Evolutionary conservation across 768 basidiomycete species (phyloP), one percentile per base, ranked within the genome.

Genomic region (Floccularia luteovirens): DNA sequence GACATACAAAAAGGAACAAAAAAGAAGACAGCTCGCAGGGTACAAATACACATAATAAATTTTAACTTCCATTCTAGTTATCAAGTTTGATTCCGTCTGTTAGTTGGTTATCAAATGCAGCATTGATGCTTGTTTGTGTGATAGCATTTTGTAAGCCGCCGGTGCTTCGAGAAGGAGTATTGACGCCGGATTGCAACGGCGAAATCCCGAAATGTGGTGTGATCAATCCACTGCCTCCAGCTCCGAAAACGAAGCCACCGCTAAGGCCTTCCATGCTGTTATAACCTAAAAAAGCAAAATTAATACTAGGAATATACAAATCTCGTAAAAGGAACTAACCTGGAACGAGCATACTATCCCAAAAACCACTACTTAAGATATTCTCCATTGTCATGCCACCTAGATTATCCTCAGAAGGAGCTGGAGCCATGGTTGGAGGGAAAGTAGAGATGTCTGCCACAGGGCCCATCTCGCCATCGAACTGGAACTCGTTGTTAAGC

Each of bases 261-360:
- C 79, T 83, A 10, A 91, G 64, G 4, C 85, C 86, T 57, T 90
- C 89, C 67, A 89, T 72, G 14, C 80, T 72, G 48, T 85, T 84
- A 51, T 86, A 90, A 2, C 89, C 88, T 90, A 44, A 41, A 38
- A 45, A 33, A 20, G 30, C 36, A 20, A 13, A 21, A 38, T 16
- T 39, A 36, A 38, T 30, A 37, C 21, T 12, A 8, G 31, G 11
- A 8, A 38, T 13, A 20, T 10, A 11, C 13, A 37, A 27, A 38
- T 24, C 25, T 11, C 37, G 25, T 41, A 13, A 33, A 31, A 30
- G 21, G 39, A 32, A 69, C 79, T 42, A 52, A 86, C 87, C 89
- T 46, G 89, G 89, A 19, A 91, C 82, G 24, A 91, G 74, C 51
- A 90, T 78, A 48, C 73, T 89, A 58, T 90, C 90, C 90, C 89